Conservation (phyloP, 2,329 filamentous ascomycete species). For the Corinectria fuckeliana region DNA sequence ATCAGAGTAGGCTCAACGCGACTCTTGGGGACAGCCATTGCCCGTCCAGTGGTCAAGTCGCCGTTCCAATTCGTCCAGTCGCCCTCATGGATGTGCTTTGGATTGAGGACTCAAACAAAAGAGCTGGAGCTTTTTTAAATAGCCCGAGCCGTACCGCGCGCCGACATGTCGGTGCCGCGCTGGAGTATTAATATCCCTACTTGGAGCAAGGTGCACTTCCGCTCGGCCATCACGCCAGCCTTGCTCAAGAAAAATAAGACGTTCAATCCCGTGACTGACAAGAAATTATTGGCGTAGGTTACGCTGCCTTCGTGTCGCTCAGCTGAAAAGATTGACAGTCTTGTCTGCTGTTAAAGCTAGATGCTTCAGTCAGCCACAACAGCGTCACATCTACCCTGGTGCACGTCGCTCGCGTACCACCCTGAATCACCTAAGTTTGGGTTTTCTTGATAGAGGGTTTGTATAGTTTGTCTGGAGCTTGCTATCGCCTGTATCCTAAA, state of each 20-base stretch:
- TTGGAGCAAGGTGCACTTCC: neutral
- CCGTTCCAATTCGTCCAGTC: conserved; percentile 10
- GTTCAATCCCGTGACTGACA: neutral
- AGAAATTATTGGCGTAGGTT: neutral
- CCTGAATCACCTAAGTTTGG: neutral
- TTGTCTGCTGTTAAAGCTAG: neutral
- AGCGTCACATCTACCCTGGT: neutral
- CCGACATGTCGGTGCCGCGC: no score
- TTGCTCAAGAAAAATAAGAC: neutral
- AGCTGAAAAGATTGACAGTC: neutral
- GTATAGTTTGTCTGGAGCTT: no score
- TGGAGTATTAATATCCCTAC: neutral
- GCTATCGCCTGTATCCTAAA: no score
- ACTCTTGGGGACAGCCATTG: neutral
- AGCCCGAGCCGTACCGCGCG: neutral
- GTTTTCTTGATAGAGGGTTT: neutral
- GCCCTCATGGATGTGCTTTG: conserved; percentile 1
- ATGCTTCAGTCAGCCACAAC: neutral
- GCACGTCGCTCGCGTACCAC: neutral
- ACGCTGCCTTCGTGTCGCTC: no score
- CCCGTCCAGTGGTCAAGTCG: neutral
- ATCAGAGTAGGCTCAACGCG: neutral
- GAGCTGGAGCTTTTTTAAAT: neutral
- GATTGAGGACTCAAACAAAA: neutral
- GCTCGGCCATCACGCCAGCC: neutral